Percentiles rank a stretch among this genome's conserved stretches.
Conservation (phyloP, 2,329 filamentous ascomycete genomes). For the Lasiodiplodia hormozganensis region DNA sequence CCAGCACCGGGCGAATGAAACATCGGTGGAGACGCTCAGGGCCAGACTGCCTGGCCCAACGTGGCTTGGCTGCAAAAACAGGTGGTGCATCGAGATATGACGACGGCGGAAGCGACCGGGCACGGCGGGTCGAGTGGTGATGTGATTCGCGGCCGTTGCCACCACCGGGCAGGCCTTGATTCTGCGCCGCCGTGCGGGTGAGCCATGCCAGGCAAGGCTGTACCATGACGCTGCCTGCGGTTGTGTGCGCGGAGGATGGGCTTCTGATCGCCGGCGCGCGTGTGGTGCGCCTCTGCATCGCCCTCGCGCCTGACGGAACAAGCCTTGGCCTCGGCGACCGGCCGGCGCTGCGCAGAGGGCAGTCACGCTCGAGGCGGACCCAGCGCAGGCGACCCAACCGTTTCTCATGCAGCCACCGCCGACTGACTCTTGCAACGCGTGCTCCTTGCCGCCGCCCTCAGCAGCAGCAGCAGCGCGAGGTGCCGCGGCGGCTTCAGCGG, state of each 20-base stretch:
- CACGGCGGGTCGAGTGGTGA: slow-evolving; percentile 3
- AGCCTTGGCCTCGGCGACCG: not conserved
- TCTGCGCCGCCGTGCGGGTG: not conserved
- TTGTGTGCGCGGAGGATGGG: not conserved
- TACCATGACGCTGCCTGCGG: slow-evolving; percentile 9
- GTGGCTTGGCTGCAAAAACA: slow-evolving; percentile 15
- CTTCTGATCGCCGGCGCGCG: slow-evolving; percentile 13
- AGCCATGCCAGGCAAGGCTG: not conserved
- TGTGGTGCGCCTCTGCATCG: slow-evolving; percentile 2
- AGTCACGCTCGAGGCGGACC: slow-evolving; percentile 13
- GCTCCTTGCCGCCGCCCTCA: slow-evolving; percentile 1
- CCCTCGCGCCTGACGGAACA: not conserved
- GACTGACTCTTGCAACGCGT: slow-evolving; percentile 5
- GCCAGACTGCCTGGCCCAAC: slow-evolving; percentile 3
- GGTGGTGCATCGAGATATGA: slow-evolving; percentile 15
- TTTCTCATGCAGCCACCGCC: slow-evolving; percentile 13
- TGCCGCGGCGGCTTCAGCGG: no score
- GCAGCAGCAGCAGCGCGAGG: no score
- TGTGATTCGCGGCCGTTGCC: slow-evolving; percentile 17
- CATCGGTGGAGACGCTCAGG: slow-evolving; percentile 10
- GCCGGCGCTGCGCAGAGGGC: not conserved
- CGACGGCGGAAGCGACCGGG: slow-evolving; percentile 5
- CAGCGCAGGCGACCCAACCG: slow-evolving; percentile 9
- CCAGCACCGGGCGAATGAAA: slow-evolving; percentile 16
- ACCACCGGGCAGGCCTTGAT: slow-evolving; percentile 6